Conservation (phyloP, 1,284 basidiomycete genomes). For the Schizophyllum commune region DNA sequence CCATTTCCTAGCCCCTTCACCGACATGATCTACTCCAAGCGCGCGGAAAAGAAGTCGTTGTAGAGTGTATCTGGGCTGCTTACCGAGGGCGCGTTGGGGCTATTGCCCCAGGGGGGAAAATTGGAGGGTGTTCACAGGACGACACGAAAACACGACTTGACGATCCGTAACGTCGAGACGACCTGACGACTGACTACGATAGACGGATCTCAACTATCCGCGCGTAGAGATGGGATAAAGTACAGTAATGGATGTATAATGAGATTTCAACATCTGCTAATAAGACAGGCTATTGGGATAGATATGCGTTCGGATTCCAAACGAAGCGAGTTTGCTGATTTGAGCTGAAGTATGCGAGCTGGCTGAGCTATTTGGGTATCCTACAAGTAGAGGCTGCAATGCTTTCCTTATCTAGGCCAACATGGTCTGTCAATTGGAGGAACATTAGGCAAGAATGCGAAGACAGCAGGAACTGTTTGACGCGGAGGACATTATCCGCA, state of each 20-base stretch:
- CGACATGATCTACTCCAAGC: constrained; percentile 71
- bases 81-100: too few relatives aligned
- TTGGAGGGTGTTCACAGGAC: not conserved
- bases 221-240: not conserved
- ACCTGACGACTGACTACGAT: not conserved
- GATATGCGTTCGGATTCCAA: too few relatives aligned
- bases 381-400: too few relatives aligned
- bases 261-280: not conserved
- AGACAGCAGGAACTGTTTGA: too few relatives aligned
- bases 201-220: not conserved
- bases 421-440: too few relatives aligned
- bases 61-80: not conserved
- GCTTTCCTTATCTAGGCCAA: too few relatives aligned
- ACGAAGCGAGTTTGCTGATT: too few relatives aligned
- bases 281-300: not conserved
- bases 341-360: too few relatives aligned
- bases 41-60: constrained; percentile 13
- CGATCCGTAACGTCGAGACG: not conserved
- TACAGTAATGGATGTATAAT: not conserved
- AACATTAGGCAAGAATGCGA: too few relatives aligned
- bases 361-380: too few relatives aligned
- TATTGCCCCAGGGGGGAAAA: too few relatives aligned
- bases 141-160: not conserved
- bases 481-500: not conserved
- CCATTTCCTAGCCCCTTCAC: constrained; percentile 58